Evolutionary conservation across 2,329 filamentous ascomycete genomes (phyloP).

Genomic region (Tolypocladium inflatum): DNA sequence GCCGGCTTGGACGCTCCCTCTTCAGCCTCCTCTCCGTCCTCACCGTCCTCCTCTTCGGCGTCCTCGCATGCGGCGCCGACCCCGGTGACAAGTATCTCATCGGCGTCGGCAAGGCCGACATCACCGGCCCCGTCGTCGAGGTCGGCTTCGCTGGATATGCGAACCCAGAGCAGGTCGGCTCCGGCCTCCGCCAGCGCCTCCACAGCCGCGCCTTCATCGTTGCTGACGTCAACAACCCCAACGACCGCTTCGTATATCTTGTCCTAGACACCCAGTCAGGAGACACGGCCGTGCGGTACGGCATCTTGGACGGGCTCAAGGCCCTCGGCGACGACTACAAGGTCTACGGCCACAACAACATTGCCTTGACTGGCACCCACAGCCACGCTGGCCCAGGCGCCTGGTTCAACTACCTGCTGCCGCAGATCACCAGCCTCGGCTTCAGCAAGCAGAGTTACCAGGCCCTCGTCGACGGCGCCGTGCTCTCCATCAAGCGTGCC

Average conservation of each 20-base stretch:
- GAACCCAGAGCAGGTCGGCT: constrained; percentile 70
- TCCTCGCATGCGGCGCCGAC: not conserved
- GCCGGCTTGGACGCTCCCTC: constrained; percentile 1
- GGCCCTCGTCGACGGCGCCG: constrained; percentile 77
- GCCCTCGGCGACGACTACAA: constrained; percentile 62
- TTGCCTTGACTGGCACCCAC: constrained; percentile 88
- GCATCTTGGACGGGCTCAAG: constrained; percentile 69
- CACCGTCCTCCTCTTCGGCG: constrained; percentile 4
- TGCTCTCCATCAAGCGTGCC: constrained; percentile 73
- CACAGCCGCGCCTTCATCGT: constrained; percentile 88
- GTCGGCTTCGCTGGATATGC: constrained; percentile 91
- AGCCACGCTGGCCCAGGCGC: constrained; percentile 86
- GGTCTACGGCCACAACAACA: constrained; percentile 67
- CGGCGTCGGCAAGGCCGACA: constrained; percentile 48
- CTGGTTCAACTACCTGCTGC: constrained; percentile 90
- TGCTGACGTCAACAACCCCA: constrained; percentile 53
- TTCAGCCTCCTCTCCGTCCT: constrained; percentile 4
- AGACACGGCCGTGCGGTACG: constrained; percentile 79
- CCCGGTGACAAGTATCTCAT: constrained; percentile 34
- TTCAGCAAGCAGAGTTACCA: constrained; percentile 82
- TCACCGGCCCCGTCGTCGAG: constrained; percentile 72
- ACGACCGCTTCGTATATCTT: constrained; percentile 74
- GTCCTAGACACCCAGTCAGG: constrained; percentile 82
- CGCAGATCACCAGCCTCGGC: constrained; percentile 80
- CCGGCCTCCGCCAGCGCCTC: constrained; percentile 75